Evolutionary conservation across 106 monocot genomes (phyloP).

Genomic region (Ottelia alismoides): DNA sequence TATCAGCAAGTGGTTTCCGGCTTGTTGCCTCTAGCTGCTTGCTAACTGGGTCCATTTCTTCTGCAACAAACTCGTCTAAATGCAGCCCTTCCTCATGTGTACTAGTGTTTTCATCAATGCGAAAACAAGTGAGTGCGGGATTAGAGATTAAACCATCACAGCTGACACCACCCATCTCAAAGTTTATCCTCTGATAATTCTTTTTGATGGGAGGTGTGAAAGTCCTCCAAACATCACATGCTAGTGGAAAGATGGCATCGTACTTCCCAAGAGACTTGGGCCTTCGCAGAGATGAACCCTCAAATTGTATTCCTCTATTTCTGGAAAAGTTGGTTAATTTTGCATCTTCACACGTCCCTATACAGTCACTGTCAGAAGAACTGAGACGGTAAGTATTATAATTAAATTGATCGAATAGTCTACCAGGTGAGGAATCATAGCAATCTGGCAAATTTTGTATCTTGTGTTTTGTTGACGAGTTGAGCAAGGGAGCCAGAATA

Average conservation of each 20-base stretch:
- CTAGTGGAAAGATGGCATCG: constrained; percentile 11
- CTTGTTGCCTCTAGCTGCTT: constrained; percentile 5
- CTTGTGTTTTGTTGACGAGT: constrained; percentile 16
- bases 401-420: constrained; percentile 14
- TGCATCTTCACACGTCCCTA: not conserved
- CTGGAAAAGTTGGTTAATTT: not conserved
- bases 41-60: constrained; percentile 6
- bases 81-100: constrained; percentile 33
- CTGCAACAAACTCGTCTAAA: constrained; percentile 4
- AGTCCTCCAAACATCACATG: constrained; percentile 10
- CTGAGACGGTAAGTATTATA: constrained; percentile 6
- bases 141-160: constrained; percentile 27
- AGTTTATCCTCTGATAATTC: constrained; percentile 10
- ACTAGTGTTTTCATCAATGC: constrained; percentile 65
- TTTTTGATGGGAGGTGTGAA: constrained; percentile 45
- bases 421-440: constrained; percentile 30
- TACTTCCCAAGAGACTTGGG: constrained; percentile 8
- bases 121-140: constrained; percentile 57
- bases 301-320: not conserved
- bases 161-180: constrained; percentile 23
- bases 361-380: constrained; percentile 1
- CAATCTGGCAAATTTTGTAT: constrained; percentile 20
- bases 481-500: constrained; percentile 5
- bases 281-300: constrained; percentile 11
- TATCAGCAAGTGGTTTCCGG: constrained; percentile 34